A percentile compares a stretch with the other conserved stretches of the same genome.
phyloP scores from a whole-genome alignment of 2,329 filamentous ascomycete genomes.

The Microdochium paspali region DNA sequence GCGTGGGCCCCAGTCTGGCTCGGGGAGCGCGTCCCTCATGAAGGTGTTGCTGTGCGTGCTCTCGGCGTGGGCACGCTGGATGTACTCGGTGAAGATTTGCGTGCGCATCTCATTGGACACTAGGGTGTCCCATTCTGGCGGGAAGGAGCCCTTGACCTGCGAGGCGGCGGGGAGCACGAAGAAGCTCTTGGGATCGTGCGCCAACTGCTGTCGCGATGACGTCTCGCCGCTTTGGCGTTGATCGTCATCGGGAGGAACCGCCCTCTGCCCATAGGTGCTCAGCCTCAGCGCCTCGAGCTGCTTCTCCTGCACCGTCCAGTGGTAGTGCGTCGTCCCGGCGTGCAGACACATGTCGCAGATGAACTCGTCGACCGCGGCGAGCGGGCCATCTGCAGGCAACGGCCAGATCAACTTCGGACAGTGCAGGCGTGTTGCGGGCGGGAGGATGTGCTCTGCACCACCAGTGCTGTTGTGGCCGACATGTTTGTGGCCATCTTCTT shows the following conservation, averaged over 20 bases:
- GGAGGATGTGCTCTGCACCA: neutral
- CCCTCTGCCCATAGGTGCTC: neutral
- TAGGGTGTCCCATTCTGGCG: constrained; percentile 1
- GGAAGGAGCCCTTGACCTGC: constrained; percentile 1
- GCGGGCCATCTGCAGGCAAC: neutral
- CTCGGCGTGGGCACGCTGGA: neutral
- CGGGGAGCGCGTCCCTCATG: neutral
- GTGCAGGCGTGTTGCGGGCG: constrained; percentile 2
- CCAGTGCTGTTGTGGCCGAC: neutral
- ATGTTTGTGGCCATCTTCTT: neutral
- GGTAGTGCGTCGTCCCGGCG: constrained; percentile 1
- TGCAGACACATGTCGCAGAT: neutral
- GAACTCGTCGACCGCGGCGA: constrained; percentile 9
- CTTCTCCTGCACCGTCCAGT: constrained; percentile 1
- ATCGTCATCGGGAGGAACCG: too few species aligned
- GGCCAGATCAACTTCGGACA: constrained; percentile 9
- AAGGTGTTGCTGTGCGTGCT: neutral
- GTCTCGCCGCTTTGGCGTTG: too few species aligned
- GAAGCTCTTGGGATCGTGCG: too few species aligned
- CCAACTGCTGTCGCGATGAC: too few species aligned
- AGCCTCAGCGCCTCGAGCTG: neutral
- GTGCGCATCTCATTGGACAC: neutral
- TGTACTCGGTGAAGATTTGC: neutral
- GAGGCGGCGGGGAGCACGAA: neutral
- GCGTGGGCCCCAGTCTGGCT: constrained; percentile 1